These are phyloP conservation scores for Fusarium staphyleae DNA, from an alignment of 2,329 filamentous ascomycete species.

Conservation along the genomic window DNA sequence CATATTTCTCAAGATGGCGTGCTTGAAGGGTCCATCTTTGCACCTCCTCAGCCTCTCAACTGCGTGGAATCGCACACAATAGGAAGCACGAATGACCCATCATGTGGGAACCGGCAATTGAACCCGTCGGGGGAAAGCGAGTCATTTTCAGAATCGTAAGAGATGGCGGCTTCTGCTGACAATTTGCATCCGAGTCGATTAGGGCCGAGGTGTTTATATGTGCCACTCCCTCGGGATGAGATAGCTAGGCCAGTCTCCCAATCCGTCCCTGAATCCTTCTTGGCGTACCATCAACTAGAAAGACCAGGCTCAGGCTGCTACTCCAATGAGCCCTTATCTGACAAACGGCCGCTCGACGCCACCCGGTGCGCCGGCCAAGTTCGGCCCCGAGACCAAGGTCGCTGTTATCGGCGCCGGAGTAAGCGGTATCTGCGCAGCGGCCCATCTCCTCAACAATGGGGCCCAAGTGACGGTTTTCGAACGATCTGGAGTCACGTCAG, in stretches of 20 bases:
- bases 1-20: slow-evolving; percentile 35
- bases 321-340: slow-evolving; percentile 28
- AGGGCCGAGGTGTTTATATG: not conserved
- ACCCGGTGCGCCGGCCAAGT: not conserved
- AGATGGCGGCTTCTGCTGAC: not conserved
- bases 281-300: too few species aligned
- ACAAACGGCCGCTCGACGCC: slow-evolving; percentile 13
- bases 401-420: slow-evolving; percentile 52
- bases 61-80: slow-evolving; percentile 19
- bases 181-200: not conserved
- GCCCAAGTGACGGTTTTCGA: slow-evolving; percentile 51
- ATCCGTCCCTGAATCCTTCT: too few species aligned
- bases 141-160: slow-evolving; percentile 7
- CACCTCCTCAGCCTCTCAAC: slow-evolving; percentile 13
- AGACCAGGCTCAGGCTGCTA: not conserved
- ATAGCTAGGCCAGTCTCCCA: not conserved
- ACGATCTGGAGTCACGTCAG: slow-evolving; percentile 44
- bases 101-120: not conserved
- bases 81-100: slow-evolving; percentile 4
- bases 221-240: not conserved
- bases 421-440: slow-evolving; percentile 49
- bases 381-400: slow-evolving; percentile 35
- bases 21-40: slow-evolving; percentile 22
- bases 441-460: slow-evolving; percentile 47
- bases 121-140: not conserved